phyloP scores from a whole-genome alignment of 2,329 filamentous ascomycete species.

The Cladorrhinum sp. region DNA sequence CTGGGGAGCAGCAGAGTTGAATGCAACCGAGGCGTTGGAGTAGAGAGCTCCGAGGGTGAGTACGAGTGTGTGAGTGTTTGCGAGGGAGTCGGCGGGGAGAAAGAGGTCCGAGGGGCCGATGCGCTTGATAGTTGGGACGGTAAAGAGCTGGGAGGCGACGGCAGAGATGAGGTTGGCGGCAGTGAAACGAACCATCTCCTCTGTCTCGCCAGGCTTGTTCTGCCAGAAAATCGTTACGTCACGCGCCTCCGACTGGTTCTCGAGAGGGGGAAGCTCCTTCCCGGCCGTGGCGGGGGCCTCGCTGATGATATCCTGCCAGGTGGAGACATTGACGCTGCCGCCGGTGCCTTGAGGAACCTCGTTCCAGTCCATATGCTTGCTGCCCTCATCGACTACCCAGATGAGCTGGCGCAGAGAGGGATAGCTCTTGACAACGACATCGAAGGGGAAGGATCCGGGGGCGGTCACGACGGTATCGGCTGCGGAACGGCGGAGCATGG shows the following conservation, averaged over 20 bases:
- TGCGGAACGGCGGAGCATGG: slow-evolving; percentile 68
- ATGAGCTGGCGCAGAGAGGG: slow-evolving; percentile 72
- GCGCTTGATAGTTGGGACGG: slow-evolving; percentile 71
- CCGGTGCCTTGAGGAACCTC: slow-evolving; percentile 76
- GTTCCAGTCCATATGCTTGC: slow-evolving; percentile 92
- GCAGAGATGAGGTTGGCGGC: slow-evolving; percentile 85
- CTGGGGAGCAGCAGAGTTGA: slow-evolving; percentile 81
- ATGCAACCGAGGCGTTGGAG: slow-evolving; percentile 77
- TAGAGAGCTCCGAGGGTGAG: slow-evolving; percentile 80
- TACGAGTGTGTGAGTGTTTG: slow-evolving; percentile 73
- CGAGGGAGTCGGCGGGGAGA: slow-evolving; percentile 77
- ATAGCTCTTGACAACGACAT: slow-evolving; percentile 66
- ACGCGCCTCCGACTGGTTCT: slow-evolving; percentile 50
- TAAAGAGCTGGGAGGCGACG: slow-evolving; percentile 71
- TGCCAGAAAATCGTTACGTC: slow-evolving; percentile 68
- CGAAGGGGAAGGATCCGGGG: slow-evolving; percentile 82
- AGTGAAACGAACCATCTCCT: slow-evolving; percentile 77
- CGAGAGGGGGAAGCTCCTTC: slow-evolving; percentile 61
- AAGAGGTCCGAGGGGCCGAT: slow-evolving; percentile 75
- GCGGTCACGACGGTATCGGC: slow-evolving; percentile 81
- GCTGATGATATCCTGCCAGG: slow-evolving; percentile 86
- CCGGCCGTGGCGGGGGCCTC: slow-evolving; percentile 60
- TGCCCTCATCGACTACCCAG: slow-evolving; percentile 91
- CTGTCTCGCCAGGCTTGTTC: slow-evolving; percentile 46
- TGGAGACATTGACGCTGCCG: slow-evolving; percentile 73